Evolutionary conservation across 208 protist genomes (phyloP), one percentile per base, ranked within the genome.

Genomic region (Wallacemonas sp.): DNA sequence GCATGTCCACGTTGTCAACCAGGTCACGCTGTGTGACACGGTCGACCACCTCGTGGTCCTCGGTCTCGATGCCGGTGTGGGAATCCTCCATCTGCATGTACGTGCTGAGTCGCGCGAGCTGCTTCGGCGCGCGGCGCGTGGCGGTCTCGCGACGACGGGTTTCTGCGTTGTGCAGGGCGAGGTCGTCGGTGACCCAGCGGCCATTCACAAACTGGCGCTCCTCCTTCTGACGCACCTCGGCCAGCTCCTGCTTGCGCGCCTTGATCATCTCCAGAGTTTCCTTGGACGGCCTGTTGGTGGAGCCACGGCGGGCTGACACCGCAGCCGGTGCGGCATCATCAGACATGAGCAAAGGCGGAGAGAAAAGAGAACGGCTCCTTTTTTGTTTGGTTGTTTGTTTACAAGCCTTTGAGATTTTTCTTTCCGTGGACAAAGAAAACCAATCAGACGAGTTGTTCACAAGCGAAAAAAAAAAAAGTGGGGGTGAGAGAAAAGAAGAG

Each of bases 21-120:
- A 99, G 98, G 49, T 97, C 85, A 2, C 69, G 61, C 79, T 99
- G 98, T 12, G 73, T 93, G 48, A 99, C 92, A 32, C 94, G 81
- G 66, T 97, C 95, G 0, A 94, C 95, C 20, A 97, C 87, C 74
- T 99, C 97, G 39, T 86, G 77, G 1, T 91, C 89, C 26, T 95
- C 91, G 11, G 89, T 66, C 74, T 91, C 74, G 20, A 96, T 48
- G 0, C 87, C 87, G 14, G 84, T 93, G 75, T 92, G 72, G 55
- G 76, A 61, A 14, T 63, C 76, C 63, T 96, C 87, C 63, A 77
- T 62, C 44, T 85, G 81, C 46, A 73, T 76, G 61, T 90, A 93
- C 70, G 91, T 62, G 67, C 80, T 86, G 18, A 82, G 70, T 48
- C 85, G 80, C 3, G 87, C 91, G 0, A 87, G 70, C 22, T 73